Evolutionary conservation across 768 basidiomycete species (phyloP).

Genomic region (Kwoniella europaea): DNA sequence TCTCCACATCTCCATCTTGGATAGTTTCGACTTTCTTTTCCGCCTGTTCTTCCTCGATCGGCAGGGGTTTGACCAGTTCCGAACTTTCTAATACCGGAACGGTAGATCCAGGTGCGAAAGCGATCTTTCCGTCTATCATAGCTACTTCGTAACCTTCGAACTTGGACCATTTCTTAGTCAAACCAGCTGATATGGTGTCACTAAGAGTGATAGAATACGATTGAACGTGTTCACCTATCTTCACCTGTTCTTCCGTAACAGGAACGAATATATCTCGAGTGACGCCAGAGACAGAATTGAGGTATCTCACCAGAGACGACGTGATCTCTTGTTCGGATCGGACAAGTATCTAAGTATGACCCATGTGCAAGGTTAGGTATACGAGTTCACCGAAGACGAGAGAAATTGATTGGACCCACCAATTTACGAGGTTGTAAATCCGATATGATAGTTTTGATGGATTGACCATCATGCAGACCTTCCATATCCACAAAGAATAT

Average conservation of each 20-base stretch:
- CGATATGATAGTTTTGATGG: constrained; percentile 93
- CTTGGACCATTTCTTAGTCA: constrained; percentile 78
- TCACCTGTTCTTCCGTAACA: constrained; percentile 71
- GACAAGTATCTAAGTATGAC: constrained; percentile 74
- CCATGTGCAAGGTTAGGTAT: neutral
- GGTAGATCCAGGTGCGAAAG: constrained; percentile 80
- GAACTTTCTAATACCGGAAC: constrained; percentile 83
- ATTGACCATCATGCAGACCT: constrained; percentile 93
- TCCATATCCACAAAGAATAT: constrained; percentile 94
- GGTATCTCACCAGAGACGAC: constrained; percentile 75
- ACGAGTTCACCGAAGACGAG: neutral
- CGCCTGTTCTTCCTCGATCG: constrained; percentile 20
- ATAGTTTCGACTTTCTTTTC: neutral
- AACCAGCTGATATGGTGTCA: constrained; percentile 76
- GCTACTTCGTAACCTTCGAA: constrained; percentile 98
- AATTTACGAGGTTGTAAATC: constrained; percentile 96
- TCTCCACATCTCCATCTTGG: constrained; percentile 10
- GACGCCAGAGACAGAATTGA: constrained; percentile 81
- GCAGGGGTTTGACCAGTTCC: constrained; percentile 35
- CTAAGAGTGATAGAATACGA: constrained; percentile 93
- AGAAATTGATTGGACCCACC: constrained; percentile 62
- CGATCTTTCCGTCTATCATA: constrained; percentile 85
- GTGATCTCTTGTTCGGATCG: constrained; percentile 74
- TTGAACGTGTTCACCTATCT: constrained; percentile 94
- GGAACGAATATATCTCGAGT: constrained; percentile 91